Evolutionary conservation across 192 early-diverging fungal species (phyloP).

Genomic region (Dissophora ornata): DNA sequence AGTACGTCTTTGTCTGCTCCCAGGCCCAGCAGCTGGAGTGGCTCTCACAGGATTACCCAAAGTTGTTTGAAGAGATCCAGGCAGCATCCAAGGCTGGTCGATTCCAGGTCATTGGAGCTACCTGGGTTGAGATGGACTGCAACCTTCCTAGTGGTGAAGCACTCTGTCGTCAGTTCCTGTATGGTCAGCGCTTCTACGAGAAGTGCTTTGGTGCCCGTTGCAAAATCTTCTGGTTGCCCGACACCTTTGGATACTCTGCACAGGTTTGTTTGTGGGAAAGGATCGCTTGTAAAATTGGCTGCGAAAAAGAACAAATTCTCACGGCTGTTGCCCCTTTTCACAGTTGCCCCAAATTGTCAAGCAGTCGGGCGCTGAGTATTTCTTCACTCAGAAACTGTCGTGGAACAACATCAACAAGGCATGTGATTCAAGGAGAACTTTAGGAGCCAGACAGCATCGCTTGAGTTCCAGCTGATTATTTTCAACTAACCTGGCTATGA

Average conservation of each 20-base stretch:
- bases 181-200: conserved; percentile 91
- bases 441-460: too few relatives aligned
- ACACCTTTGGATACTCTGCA: conserved; percentile 93
- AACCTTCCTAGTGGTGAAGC: conserved; percentile 98
- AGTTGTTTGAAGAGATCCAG: conserved; percentile 81
- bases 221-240: conserved; percentile 94
- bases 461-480: too few relatives aligned
- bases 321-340: background rate
- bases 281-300: too few relatives aligned
- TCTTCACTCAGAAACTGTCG: conserved; percentile 98
- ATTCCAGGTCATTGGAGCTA: conserved; percentile 95
- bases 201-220: conserved; percentile 76
- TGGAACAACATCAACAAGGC: conserved; percentile 99
- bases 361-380: conserved; percentile 85
- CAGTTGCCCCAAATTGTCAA: conserved; percentile 90
- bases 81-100: conserved; percentile 75
- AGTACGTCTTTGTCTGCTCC: conserved; percentile 92
- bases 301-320: too few relatives aligned
- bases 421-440: too few relatives aligned
- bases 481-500: too few relatives aligned
- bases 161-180: conserved; percentile 92
- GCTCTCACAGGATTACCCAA: conserved; percentile 85
- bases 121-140: conserved; percentile 99
- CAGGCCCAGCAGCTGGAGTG: conserved; percentile 99
- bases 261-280: too few relatives aligned